phyloP scores from a whole-genome alignment of 495 filamentous ascomycete genomes.

The Talaromyces wortmannii region DNA sequence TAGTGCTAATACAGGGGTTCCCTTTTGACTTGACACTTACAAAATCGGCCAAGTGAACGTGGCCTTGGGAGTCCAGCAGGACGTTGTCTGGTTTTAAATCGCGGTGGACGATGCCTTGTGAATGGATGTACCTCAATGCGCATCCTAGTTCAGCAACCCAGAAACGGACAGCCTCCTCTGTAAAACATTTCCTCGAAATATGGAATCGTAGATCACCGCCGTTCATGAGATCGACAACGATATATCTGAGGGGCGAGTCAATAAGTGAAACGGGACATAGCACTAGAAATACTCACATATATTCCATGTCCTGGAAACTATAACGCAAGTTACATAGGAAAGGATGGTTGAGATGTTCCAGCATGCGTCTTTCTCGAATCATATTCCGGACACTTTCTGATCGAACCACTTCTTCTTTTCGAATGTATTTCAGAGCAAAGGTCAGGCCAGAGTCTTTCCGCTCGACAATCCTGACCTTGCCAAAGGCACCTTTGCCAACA shows the following conservation, averaged over 20 bases:
- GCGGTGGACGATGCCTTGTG: slow-evolving; percentile 88
- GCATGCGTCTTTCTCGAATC: slow-evolving; percentile 93
- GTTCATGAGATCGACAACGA: slow-evolving; percentile 98
- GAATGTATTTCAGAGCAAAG: slow-evolving; percentile 96
- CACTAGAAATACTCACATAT: slow-evolving; percentile 61
- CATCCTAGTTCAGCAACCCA: slow-evolving; percentile 95
- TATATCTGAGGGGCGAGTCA: slow-evolving; percentile 55
- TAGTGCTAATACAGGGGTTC: background rate
- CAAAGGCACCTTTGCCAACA: slow-evolving; percentile 95
- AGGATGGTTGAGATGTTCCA: slow-evolving; percentile 94
- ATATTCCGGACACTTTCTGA: slow-evolving; percentile 98
- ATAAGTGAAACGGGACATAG: background rate
- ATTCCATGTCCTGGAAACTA: slow-evolving; percentile 98
- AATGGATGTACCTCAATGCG: slow-evolving; percentile 85
- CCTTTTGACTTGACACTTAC: slow-evolving; percentile 45
- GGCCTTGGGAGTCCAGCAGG: slow-evolving; percentile 84
- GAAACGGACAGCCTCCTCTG: slow-evolving; percentile 92
- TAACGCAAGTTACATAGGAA: slow-evolving; percentile 98
- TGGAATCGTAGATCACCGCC: slow-evolving; percentile 96
- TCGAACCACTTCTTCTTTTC: slow-evolving; percentile 98
- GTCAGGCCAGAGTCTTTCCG: slow-evolving; percentile 89
- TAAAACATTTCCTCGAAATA: slow-evolving; percentile 96
- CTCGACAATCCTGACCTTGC: slow-evolving; percentile 97
- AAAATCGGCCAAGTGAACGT: slow-evolving; percentile 97
- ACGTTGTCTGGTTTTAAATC: slow-evolving; percentile 98